Base-by-base conservation (phyloP, 2,329 filamentous ascomycete genomes). In the Aspergillus candidus region DNA sequence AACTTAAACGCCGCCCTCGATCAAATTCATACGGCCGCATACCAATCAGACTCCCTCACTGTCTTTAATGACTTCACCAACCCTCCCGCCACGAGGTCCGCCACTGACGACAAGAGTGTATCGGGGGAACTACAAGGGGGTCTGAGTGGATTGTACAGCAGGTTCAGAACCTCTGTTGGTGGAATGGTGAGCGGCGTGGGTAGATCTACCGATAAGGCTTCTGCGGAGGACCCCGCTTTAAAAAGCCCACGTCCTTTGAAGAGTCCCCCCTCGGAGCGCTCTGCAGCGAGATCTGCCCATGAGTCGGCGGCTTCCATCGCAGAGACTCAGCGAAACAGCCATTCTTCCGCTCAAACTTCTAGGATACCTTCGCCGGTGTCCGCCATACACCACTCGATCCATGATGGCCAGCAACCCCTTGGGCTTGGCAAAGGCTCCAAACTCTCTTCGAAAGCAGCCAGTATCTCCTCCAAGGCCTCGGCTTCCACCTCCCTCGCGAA, bases 31-130 rank as follows among this genome's bases (percentile, higher is more conserved):
- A 88, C 76, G 40, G 83, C 86, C 5, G 89, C 90, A n/a, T 94
- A 86, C 59, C 86, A 87, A 62, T 86, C 86, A 30, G 85, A 86
- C 50, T 80, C 82, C 30, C 75, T 97, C 38, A 97, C 91, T 2
- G 94, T 89, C 7, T 97, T 97, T 69, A 94, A 94, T 68, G 90
- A 96, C 60, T 90, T 94, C 58, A 86, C 85, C 6, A 65, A 60
- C 41, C 71, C 70, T 1, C 77, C 84, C 1, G 82, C 83, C 4
- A 82, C 86, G 2, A 73, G 77, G 1, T 70, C 79, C 1, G 72
- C 76, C 2, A 68, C 74, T 17, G 88, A 94, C 56, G 80, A 74
- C 46, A 88, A 88, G 62, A 78, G 78, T 7, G 72, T 87, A 32
- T 75, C 83, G 0, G 80, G 82, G 18, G 88, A 94, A 46, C 67